Conservation (phyloP, 495 filamentous ascomycete species). For the Acidiella bohemica region DNA sequence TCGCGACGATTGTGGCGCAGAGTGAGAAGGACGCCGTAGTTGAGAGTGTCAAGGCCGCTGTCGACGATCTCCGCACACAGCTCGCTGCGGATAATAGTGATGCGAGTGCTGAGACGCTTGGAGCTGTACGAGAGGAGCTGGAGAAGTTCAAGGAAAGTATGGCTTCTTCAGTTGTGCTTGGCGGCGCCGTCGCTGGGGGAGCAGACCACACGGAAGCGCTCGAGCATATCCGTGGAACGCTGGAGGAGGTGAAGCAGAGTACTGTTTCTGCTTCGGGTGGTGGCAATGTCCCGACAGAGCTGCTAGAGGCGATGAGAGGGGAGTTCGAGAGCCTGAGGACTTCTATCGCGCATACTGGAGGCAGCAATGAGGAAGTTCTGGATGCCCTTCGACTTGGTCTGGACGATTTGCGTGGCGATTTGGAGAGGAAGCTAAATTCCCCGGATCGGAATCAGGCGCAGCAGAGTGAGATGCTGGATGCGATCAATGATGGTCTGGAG, state of each 20-base stretch:
- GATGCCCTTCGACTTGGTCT: slow-evolving; percentile 57
- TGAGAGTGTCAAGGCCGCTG: slow-evolving; percentile 27
- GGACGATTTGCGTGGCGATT: slow-evolving; percentile 52
- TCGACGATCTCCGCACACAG: slow-evolving; percentile 28
- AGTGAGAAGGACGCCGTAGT: slow-evolving; percentile 39
- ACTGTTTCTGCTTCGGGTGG: slow-evolving; percentile 2
- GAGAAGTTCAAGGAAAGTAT: slow-evolving; percentile 25
- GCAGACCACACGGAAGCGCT: slow-evolving; percentile 41
- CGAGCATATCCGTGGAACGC: slow-evolving; percentile 19
- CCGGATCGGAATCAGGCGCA: slow-evolving; percentile 43
- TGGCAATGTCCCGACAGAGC: slow-evolving; percentile 24
- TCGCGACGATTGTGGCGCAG: slow-evolving; percentile 52
- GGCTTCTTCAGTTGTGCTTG: slow-evolving; percentile 22
- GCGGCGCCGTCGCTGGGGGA: slow-evolving; percentile 14
- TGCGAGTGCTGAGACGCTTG: slow-evolving; percentile 22
- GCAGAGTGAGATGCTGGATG: slow-evolving; percentile 65
- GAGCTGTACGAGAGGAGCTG: slow-evolving; percentile 26
- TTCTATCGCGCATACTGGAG: slow-evolving; percentile 22
- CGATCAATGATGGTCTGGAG: slow-evolving; percentile 68
- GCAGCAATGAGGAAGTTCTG: slow-evolving; percentile 30
- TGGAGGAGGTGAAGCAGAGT: slow-evolving; percentile 25
- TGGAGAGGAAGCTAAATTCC: slow-evolving; percentile 41
- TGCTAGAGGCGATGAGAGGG: slow-evolving; percentile 35
- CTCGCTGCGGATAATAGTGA: slow-evolving; percentile 22
- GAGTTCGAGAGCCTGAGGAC: slow-evolving; percentile 30